Percentiles rank a stretch among this genome's conserved stretches.
These are phyloP conservation scores for Sistotremastrum suecicum DNA, from an alignment of 768 basidiomycete species.

Conservation along the genomic window DNA sequence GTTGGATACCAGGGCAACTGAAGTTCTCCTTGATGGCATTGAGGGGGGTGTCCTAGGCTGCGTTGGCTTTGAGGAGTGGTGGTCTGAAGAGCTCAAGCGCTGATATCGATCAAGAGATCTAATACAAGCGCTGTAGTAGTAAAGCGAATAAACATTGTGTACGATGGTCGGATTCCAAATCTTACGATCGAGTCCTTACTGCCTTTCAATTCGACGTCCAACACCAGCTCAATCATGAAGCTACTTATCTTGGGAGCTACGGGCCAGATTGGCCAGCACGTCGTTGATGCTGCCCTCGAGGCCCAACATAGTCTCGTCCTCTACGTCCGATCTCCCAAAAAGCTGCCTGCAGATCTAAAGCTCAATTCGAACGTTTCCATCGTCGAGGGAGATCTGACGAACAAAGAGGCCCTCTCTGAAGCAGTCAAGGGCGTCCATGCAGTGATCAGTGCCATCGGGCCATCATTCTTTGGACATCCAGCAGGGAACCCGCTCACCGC, in stretches of 20 bases:
- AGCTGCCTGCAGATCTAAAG: constrained; percentile 38
- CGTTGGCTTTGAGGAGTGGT: constrained; percentile 76
- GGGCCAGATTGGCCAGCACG: constrained; percentile 41
- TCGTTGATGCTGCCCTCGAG: constrained; percentile 41
- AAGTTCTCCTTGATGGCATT: constrained; percentile 34
- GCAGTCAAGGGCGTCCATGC: constrained; percentile 46
- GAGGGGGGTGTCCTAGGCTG: constrained; percentile 40
- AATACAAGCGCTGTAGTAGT: no score
- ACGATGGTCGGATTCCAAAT: no score
- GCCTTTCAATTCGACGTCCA: no score
- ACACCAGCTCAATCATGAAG: constrained; percentile 21
- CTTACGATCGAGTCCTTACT: no score
- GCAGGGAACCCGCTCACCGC: constrained; percentile 43
- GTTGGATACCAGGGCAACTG: constrained; percentile 64
- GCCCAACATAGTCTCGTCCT: constrained; percentile 35
- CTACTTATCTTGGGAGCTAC: constrained; percentile 61
- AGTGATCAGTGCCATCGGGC: constrained; percentile 57
- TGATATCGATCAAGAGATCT: constrained; percentile 1
- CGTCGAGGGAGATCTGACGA: constrained; percentile 40
- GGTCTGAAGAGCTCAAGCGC: constrained; percentile 35
- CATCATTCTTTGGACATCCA: constrained; percentile 24
- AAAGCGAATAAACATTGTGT: no score
- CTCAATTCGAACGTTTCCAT: constrained; percentile 32
- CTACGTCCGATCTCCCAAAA: constrained; percentile 51
- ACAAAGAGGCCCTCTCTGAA: constrained; percentile 31